Evolutionary conservation across 2,329 filamentous ascomycete species (phyloP), one percentile per base, ranked within the genome.

Genomic region (Cryphonectria carpinicola): DNA sequence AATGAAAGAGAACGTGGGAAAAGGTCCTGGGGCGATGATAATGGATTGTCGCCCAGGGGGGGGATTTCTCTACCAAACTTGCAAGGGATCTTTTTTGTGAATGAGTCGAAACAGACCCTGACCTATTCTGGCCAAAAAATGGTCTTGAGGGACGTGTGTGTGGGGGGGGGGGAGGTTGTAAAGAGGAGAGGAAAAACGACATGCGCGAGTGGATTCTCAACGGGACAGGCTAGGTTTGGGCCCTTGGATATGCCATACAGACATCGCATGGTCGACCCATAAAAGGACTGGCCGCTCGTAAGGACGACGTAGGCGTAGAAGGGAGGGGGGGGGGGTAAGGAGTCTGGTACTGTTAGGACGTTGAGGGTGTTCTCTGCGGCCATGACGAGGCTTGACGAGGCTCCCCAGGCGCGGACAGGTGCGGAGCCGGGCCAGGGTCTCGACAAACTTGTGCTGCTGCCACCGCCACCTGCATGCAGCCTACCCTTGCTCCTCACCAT

Each of bases 61-160:
- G 71, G 72, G 4, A 32, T 71, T 68, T 64, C 39, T 74, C 74
- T 71, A 72, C 65, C 64, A 70, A 74, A 75, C 74, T 75, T 74
- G 69, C 73, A 73, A 65, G 78, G 77, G 14, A 39, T 76, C 74
- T 77, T 79, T 79, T 78, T 81, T 80, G 80, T 76, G 79, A 80
- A 80, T 79, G 75, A 79, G 81, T 81, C 82, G 82, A 84, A 83
- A 83, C 80, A 82, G 79, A 76, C 79, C 80, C 80, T 79, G 81
- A 80, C 77, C 79, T 79, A 77, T 77, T 79, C 79, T 78, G 63
- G 71, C 58, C 78, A 72, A 71, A 22, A 78, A 72, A 70, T 74
- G 75, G 74, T 72, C 74, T 75, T 71, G 74, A 70, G 75, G 75
- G 75, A 75, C 63, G 73, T 73, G 76, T 28, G 25, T 66, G 73